Evolutionary conservation across 345 rosid species (phyloP), one percentile per base, ranked within the genome.

Genomic region (Salix koriyanagi): DNA sequence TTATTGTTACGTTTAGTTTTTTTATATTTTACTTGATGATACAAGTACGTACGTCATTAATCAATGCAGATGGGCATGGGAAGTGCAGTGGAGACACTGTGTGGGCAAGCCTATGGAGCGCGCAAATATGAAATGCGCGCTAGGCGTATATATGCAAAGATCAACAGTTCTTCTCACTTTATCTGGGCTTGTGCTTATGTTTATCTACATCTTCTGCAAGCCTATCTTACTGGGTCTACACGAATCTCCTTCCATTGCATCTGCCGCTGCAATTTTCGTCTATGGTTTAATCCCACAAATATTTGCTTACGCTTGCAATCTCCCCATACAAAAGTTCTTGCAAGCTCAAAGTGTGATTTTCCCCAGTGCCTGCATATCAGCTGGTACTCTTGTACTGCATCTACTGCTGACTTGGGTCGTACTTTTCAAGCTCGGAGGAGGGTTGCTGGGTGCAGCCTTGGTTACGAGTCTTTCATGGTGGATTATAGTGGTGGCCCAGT

Each of bases 91-190:
- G 96, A 91, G 60, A 91, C 96, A 23, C 67, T 88, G 67, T 91
- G 96, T 56, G 93, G 96, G 9, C 96, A 91, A 87, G 93, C 93
- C 0, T 88, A 86, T 16, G 93, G 96, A 23, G 93, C 93, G 19
- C 87, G 83, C 25, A 88, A 88, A 67, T 86, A 81, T 65, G 88
- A 85, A 3, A 85, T 89, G 25, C 25, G 25, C 25, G 92, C 86
- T 91, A 9, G 97, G 97, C 2, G 52, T 90, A 30, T 92, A 92
- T 77, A 83, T 92, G 25, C 97, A 92, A 52, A 83, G 94, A 77
- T 89, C 96, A 16, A 85, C 91, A 11, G 36, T 91, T 36, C 90
- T 91, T 25, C 84, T 92, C 0, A 68, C 76, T 32, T 79, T 81
- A 18, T 88, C 92, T 0, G 94, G 87, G 2, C 73, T 91, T 42